Percentiles rank a stretch among this genome's conserved stretches.
Conservation (phyloP, 768 basidiomycete genomes). For the Lactarius hengduanensis region DNA sequence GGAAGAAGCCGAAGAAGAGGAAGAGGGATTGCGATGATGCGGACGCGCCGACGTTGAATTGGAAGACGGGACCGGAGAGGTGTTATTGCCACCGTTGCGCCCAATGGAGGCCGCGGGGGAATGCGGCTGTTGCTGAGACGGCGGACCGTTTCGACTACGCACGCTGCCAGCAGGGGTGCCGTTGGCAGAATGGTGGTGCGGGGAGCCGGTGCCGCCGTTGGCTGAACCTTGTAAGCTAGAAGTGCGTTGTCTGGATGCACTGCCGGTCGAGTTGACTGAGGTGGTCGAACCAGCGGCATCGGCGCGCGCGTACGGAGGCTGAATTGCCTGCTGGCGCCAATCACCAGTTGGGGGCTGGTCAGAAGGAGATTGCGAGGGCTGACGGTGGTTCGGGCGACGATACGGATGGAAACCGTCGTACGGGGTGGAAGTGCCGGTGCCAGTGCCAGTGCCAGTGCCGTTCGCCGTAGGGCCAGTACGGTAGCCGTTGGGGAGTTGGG, state of each 20-base stretch:
- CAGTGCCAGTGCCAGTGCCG: slow-evolving; percentile 37
- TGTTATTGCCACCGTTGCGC: slow-evolving; percentile 8
- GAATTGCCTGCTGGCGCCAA: slow-evolving; percentile 52
- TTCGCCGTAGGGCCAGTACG: slow-evolving; percentile 35
- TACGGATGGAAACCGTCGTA: slow-evolving; percentile 77
- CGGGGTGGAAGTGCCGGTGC: slow-evolving; percentile 38
- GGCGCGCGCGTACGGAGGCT: slow-evolving; percentile 75
- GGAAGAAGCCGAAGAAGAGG: slow-evolving; percentile 45
- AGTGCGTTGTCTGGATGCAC: slow-evolving; percentile 59
- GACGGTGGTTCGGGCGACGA: slow-evolving; percentile 56
- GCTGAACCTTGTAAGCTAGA: slow-evolving; percentile 65
- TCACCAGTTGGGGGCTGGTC: slow-evolving; percentile 38
- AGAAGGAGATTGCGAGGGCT: slow-evolving; percentile 34
- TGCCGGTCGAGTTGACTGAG: slow-evolving; percentile 67
- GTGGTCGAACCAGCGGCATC: slow-evolving; percentile 79
- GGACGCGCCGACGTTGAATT: slow-evolving; percentile 35
- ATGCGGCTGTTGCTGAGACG: slow-evolving; percentile 27
- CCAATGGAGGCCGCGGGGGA: slow-evolving; percentile 16
- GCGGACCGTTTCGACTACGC: slow-evolving; percentile 27
- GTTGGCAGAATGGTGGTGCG: slow-evolving; percentile 31
- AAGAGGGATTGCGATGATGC: slow-evolving; percentile 48
- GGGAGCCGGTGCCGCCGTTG: slow-evolving; percentile 38
- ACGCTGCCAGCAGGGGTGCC: slow-evolving; percentile 28
- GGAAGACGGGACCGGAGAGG: slow-evolving; percentile 25
- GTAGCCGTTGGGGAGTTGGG: slow-evolving; percentile 45